phyloP scores from a whole-genome alignment of 345 rosid genomes.

The Nasturtium officinale region DNA sequence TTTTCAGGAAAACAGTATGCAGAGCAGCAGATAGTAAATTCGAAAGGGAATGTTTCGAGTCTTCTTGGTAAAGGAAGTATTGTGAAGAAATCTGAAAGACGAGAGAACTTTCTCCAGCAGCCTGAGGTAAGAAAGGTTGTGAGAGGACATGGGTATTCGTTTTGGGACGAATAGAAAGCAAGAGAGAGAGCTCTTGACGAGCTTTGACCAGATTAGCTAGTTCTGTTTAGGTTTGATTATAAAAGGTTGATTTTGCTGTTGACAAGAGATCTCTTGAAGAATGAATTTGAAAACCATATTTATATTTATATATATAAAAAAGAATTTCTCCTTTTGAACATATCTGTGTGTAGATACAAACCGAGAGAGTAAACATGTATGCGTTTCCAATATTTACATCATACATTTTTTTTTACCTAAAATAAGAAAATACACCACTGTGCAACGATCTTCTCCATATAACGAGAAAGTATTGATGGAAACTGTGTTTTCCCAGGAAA shows the following conservation, averaged over 20 bases:
- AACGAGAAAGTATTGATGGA: slow-evolving; percentile 11
- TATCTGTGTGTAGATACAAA: slow-evolving; percentile 37
- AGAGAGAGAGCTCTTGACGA: slow-evolving; percentile 10
- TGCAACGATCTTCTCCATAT: slow-evolving; percentile 24
- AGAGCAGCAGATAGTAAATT: slow-evolving; percentile 38
- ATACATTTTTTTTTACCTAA: slow-evolving; percentile 26
- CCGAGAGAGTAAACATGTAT: slow-evolving; percentile 14
- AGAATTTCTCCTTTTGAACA: slow-evolving; percentile 21
- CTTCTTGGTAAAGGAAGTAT: slow-evolving; percentile 30
- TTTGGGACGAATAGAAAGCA: slow-evolving; percentile 53
- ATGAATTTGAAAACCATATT: neutral
- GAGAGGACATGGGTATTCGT: slow-evolving; percentile 69
- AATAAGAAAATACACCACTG: slow-evolving; percentile 31
- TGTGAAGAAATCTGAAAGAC: slow-evolving; percentile 42
- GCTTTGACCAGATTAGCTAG: neutral
- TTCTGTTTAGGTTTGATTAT: neutral
- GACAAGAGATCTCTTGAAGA: neutral
- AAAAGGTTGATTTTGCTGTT: neutral
- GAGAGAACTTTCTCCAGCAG: slow-evolving; percentile 55
- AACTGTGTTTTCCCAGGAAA: neutral
- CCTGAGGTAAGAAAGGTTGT: slow-evolving; percentile 69
- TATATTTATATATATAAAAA: slow-evolving; percentile 11
- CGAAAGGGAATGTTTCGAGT: slow-evolving; percentile 34
- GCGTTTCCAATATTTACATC: slow-evolving; percentile 38
- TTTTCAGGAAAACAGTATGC: slow-evolving; percentile 60